phyloP scores from a whole-genome alignment of 2,329 filamentous ascomycete genomes.

The Bipolaris cookei region DNA sequence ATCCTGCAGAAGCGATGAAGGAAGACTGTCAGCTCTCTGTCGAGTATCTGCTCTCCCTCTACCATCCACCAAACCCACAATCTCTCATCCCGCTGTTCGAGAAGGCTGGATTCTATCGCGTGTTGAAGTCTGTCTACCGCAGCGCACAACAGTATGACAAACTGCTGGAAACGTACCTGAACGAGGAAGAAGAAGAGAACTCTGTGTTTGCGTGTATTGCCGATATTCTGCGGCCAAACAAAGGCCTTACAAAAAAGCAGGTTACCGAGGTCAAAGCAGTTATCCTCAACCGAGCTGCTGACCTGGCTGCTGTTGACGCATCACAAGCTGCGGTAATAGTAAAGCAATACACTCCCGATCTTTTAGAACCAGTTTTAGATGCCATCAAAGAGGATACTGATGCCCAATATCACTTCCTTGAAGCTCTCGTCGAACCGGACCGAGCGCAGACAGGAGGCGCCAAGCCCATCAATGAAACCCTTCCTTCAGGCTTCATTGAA shows the following conservation, averaged over 20 bases:
- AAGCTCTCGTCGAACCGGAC: conserved; percentile 73
- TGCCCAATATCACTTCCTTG: conserved; percentile 77
- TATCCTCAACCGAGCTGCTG: conserved; percentile 67
- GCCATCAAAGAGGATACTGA: conserved; percentile 66
- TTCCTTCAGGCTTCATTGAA: conserved; percentile 71
- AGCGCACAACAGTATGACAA: conserved; percentile 79
- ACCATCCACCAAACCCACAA: conserved; percentile 83
- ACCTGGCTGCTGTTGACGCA: conserved; percentile 72
- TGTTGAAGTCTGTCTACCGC: conserved; percentile 87
- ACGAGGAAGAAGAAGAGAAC: conserved; percentile 78
- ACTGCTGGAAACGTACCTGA: conserved; percentile 80
- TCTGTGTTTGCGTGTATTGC: conserved; percentile 80
- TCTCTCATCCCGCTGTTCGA: conserved; percentile 78
- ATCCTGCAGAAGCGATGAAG: conserved; percentile 77
- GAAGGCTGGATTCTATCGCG: conserved; percentile 83
- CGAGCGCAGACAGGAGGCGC: conserved; percentile 16
- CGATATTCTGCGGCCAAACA: conserved; percentile 72
- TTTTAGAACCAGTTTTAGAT: conserved; percentile 71
- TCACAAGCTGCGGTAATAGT: conserved; percentile 69
- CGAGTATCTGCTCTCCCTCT: conserved; percentile 91
- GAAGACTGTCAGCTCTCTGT: conserved; percentile 97
- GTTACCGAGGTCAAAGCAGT: conserved; percentile 72
- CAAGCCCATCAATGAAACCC: conserved; percentile 26
- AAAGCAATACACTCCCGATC: conserved; percentile 64
- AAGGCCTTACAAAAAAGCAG: conserved; percentile 72